Percentiles rank a stretch among this genome's conserved stretches.
Evolutionary conservation across 2,329 filamentous ascomycete species (phyloP).

Genomic region (Sporothrix globosa): DNA sequence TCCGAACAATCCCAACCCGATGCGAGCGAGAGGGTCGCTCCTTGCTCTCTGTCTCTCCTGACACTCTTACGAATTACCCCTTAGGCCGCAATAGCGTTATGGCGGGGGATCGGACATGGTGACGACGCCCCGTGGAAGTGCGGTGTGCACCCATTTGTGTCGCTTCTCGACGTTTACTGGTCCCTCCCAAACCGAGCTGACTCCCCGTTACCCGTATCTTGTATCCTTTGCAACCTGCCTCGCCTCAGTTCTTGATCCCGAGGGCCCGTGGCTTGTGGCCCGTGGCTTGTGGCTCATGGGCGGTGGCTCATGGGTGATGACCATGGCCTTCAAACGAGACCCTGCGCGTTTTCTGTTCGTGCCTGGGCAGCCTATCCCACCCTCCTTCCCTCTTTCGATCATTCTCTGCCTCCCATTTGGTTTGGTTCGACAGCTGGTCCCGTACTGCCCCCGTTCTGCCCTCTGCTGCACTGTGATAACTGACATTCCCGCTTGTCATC

Average conservation of each 20-base stretch:
- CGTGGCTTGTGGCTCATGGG: neutral
- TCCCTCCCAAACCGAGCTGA: constrained; percentile 2
- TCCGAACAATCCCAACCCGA: neutral
- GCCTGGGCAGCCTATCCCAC: constrained; percentile 23
- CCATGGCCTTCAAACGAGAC: constrained; percentile 9
- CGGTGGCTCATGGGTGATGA: neutral
- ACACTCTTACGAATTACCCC: neutral
- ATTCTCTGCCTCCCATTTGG: neutral
- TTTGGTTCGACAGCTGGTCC: neutral
- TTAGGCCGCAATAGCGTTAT: constrained; percentile 10
- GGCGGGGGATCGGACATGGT: neutral
- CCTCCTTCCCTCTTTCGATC: neutral
- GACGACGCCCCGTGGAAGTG: constrained; percentile 15
- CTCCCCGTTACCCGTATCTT: neutral
- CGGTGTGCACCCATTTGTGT: constrained; percentile 22
- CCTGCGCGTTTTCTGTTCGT: constrained; percentile 29
- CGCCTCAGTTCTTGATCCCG: constrained; percentile 15
- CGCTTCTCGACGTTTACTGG: neutral
- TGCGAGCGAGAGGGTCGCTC: neutral
- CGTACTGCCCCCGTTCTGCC: neutral
- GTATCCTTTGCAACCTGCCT: neutral
- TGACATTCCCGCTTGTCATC: neutral
- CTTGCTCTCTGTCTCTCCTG: neutral
- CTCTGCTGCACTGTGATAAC: constrained; percentile 7
- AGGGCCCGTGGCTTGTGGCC: constrained; percentile 4